These are phyloP conservation scores for Tetramitus jugosus DNA, from an alignment of 208 protist genomes.

Conservation along the genomic window DNA sequence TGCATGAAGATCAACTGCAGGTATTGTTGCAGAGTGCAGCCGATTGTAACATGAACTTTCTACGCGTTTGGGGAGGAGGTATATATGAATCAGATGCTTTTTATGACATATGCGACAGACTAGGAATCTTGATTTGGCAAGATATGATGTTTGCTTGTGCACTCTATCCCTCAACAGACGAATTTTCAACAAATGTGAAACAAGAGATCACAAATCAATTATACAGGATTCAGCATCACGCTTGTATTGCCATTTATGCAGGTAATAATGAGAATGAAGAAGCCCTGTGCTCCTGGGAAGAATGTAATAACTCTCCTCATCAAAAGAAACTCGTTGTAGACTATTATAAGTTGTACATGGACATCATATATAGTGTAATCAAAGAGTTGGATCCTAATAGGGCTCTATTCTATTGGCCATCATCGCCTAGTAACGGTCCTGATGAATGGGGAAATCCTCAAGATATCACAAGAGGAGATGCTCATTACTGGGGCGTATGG, in stretches of 20 bases:
- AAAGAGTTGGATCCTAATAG: background rate
- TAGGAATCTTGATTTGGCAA: constrained; percentile 23
- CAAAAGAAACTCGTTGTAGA: background rate
- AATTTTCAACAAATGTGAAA: background rate
- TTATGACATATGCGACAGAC: constrained; percentile 6
- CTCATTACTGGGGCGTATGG: background rate
- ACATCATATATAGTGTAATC: background rate
- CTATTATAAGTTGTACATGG: constrained; percentile 3
- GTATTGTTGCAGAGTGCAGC: background rate
- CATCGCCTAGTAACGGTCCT: background rate
- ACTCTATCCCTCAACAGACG: background rate
- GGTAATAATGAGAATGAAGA: constrained; percentile 67
- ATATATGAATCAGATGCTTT: constrained; percentile 19
- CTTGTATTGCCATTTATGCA: constrained; percentile 49
- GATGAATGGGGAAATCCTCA: background rate
- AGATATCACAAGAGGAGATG: background rate
- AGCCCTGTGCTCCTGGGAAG: background rate
- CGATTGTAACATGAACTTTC: background rate
- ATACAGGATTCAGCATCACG: constrained; percentile 40
- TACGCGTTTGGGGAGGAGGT: constrained; percentile 11
- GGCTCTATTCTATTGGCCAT: constrained; percentile 10
- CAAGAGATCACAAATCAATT: constrained; percentile 39
- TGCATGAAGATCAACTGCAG: background rate
- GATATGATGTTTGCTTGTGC: constrained; percentile 28
- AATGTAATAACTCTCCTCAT: background rate